Evolutionary conservation across 2,329 filamentous ascomycete genomes (phyloP), one percentile per base, ranked within the genome.

Genomic region (Aspergillus candidus): DNA sequence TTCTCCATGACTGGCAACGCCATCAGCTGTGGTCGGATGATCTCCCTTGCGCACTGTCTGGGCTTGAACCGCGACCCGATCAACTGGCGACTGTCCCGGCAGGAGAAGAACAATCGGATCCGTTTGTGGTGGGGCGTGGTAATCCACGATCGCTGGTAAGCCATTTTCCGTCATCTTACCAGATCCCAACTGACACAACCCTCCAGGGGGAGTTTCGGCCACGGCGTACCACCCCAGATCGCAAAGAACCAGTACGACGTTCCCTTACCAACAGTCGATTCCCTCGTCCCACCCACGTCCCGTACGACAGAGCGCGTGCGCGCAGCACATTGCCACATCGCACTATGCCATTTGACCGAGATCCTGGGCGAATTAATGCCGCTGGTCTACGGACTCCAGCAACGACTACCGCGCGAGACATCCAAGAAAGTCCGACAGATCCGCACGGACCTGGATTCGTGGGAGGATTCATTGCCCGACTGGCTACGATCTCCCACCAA

Each of bases 1-100:
- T 79, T 77, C 6, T 77, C 77, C 1, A 74, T 82, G 55, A 75
- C 79, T 5, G 78, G 78, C 0, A 79, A 79, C 53, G 72, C 76
- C 6, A 71, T 76, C 27, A 74, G 74, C 11, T 74, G 73, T 46
- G 75, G 75, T 0, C 72, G 75, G 4, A 75, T 72, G 14, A 68
- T 78, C 10, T 74, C 74, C 4, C 64, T 80, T 15, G 73, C 76
- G 7, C 75, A 79, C 47, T 76, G 74, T 13, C 72, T 78, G 44
- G 76, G 76, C 1, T 60, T 79, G 32, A 77, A 80, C 48, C 69
- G 77, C 22, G 73, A 79, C 51, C 74, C 75, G 11, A 71, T 69
- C 4, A 67, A 69, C 44, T 79, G 76, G 76, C 73, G 72, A 36
- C 66, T 77, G 2, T 70, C 72, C 1, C 66, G 66, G 2, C 62